Base-by-base conservation (phyloP, 371 early-diverging fungal genomes). In the Saksenaea oblongispora region DNA sequence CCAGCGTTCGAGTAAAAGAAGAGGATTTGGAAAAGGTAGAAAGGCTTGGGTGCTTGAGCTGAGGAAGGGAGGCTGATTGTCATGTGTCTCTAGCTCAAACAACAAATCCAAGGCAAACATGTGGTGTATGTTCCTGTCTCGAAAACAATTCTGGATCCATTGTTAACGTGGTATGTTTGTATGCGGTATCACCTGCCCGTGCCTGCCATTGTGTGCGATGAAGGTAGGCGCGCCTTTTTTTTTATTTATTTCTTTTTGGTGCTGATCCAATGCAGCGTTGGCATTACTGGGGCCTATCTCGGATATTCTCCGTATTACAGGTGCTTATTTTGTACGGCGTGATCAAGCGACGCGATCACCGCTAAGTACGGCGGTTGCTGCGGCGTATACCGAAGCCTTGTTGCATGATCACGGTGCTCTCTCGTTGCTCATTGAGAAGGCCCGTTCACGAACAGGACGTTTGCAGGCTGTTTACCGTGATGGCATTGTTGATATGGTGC, bases 101-200 rank as follows among this genome's bases (percentile, higher is more conserved):
- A 70, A n/a, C 70, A 77, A 37, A 75, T 77, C 9, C 54, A 70
- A 57, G 76, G 66, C 47, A 82, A 82, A 47, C 74, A 75, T 37
- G 78, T 82, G 0, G 78, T 82, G 2, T 82, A 82, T 60, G 76
- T 82, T 2, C 83, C 83, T 26, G 80, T 74, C 0, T 82, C 78
- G 0, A 82, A 79, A 36, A 78, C 83, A 1, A 59, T 82, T 2
- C 37, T 79, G 34, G 83, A 82, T 58, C 78, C 75, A 14, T 58
- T 82, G 0, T 26, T 82, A n/a, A 59, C 79, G 3, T 82, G 83
- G 83, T 82, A 82, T 26, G 67, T 79, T 13, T 77, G 75, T 54
- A 54, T 82, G 11, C 74, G 79, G 2, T 78, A 79, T 31, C 67
- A 74, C 42, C 42, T 82, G 15, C 83, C 83, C 3, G 68, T 82